Conservation (phyloP, 306 rosid genomes). For the Castanea crenata region DNA sequence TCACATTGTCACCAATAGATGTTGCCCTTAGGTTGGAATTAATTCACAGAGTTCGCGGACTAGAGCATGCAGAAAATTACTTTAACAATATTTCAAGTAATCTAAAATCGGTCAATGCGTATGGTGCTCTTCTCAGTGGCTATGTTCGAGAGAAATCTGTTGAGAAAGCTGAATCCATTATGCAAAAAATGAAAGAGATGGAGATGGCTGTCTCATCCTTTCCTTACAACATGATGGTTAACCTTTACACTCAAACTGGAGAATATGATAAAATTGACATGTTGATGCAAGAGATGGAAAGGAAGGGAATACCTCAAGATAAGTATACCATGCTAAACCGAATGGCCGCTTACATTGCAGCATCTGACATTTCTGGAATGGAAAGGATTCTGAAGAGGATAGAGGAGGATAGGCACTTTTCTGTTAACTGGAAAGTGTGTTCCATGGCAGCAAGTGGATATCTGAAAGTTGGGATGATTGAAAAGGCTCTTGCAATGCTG, state of each 20-base stretch:
- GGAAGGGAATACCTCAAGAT: constrained; percentile 28
- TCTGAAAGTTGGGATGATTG: constrained; percentile 27
- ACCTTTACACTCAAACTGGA: constrained; percentile 36
- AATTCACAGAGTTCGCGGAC: constrained; percentile 33
- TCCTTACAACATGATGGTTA: constrained; percentile 35
- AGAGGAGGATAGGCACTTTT: constrained; percentile 8
- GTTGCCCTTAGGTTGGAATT: constrained; percentile 31
- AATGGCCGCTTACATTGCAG: constrained; percentile 29
- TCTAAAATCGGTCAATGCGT: constrained; percentile 12
- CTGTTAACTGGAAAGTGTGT: constrained; percentile 29
- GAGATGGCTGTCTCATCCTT: constrained; percentile 22
- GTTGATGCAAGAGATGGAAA: constrained; percentile 37
- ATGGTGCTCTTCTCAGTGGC: constrained; percentile 32
- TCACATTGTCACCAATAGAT: constrained; percentile 30
- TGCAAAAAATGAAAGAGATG: constrained; percentile 32
- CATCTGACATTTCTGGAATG: constrained; percentile 26
- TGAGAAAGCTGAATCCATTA: constrained; percentile 32
- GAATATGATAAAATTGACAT: constrained; percentile 29
- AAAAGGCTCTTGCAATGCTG: constrained; percentile 27
- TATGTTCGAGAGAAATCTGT: constrained; percentile 27
- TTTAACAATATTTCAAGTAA: constrained; percentile 27
- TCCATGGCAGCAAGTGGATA: constrained; percentile 42
- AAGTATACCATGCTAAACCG: constrained; percentile 34
- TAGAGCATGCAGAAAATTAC: constrained; percentile 33
- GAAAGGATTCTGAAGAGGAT: constrained; percentile 23